Evolutionary conservation across 2,329 filamentous ascomycete species (phyloP), one percentile per base, ranked within the genome.

Genomic region (Nemania abortiva): DNA sequence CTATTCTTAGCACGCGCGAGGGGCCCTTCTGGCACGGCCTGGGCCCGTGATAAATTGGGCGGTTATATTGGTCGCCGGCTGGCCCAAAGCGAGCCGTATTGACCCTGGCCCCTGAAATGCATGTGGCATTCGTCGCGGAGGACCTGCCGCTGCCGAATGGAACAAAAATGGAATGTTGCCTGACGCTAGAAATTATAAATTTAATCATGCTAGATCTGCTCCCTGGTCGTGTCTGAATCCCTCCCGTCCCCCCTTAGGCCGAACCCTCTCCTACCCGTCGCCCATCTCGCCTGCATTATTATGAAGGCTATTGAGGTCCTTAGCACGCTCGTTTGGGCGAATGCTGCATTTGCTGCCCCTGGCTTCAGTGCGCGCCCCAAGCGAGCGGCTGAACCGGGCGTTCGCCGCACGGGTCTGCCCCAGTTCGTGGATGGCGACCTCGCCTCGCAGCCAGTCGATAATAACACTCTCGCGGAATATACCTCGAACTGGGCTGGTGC

Each of bases 401-500:
- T 76, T 52, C 74, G 74, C 29, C 59, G 67, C 70, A 68, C 72
- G 62, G 56, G 74, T 70, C 70, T 74, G 70, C 65, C 80, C 70
- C 71, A 77, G 74, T 70, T 78, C 75, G 50, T 80, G 75, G 63
- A 78, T 37, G 74, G 66, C 39, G 74, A 74, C 60, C 34, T 75
- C 22, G 68, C 71, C 42, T 65, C 74, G 18, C 69, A 73, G 52
- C 76, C 74, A 39, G 70, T 79, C 18, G 75, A 79, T 50, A 68
- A 81, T 73, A 81, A 78, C 49, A 80, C 80, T 49, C 74, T 85
- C 15, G 81, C 84, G 22, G 72, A 82, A 29, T 89, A 88, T 79
- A 84, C 80, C 65, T 80, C 79, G 71, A 89, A 89, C 80, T 90
- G 88, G 88, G 84, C 87, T 18, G 88, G 88, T 42, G 86, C 86